Percentiles rank a stretch among this genome's conserved stretches.
phyloP scores from a whole-genome alignment of 192 early-diverging fungal genomes.

The Chytriomyces sp. region DNA sequence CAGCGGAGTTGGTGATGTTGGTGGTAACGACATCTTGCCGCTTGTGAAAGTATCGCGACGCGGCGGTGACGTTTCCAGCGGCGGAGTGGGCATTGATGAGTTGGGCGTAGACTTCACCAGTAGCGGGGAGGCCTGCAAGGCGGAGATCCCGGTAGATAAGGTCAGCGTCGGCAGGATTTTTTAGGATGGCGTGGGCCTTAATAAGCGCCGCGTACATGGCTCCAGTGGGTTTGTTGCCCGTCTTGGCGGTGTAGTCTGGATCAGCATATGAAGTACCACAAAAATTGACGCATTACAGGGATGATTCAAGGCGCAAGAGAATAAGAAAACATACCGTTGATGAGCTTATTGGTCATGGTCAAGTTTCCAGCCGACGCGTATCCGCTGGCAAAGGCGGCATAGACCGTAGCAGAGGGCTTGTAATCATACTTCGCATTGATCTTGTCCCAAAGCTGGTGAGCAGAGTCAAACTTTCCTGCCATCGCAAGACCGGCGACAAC shows the following conservation, averaged over 20 bases:
- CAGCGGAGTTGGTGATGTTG: background rate
- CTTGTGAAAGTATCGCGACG: conserved; percentile 5
- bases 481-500: background rate
- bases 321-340: background rate
- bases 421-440: background rate
- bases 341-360: background rate
- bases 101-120: background rate
- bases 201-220: conserved; percentile 2
- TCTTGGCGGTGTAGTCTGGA: background rate
- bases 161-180: conserved; percentile 12
- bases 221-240: background rate
- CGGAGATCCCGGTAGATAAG: conserved; percentile 15
- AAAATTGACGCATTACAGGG: background rate
- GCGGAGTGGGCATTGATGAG: background rate
- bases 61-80: conserved; percentile 9
- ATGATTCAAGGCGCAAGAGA: background rate
- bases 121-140: conserved; percentile 1
- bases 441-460: background rate
- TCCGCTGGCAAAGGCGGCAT: background rate
- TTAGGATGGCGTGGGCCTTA: conserved; percentile 3
- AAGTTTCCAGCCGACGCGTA: conserved; percentile 3
- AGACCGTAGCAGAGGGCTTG: background rate
- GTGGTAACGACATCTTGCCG: background rate
- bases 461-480: background rate
- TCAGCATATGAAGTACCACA: no score